Conservation (phyloP, 176 grass and related monocot genomes). For the Poa pratensis region DNA sequence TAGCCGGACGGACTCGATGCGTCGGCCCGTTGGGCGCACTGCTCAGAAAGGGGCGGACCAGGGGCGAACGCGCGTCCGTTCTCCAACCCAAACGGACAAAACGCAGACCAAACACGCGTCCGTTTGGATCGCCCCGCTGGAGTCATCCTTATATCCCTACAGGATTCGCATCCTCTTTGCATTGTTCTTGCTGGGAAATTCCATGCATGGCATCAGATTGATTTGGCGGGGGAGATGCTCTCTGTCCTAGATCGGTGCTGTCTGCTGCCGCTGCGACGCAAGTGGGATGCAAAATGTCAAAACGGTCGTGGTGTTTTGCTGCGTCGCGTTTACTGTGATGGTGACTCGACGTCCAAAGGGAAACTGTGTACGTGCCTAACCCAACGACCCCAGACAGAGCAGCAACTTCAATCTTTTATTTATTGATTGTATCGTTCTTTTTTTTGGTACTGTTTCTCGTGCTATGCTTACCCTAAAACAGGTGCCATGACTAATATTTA, state of each 20-base stretch:
- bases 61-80: too few relatives aligned
- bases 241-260: background rate
- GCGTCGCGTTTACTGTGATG: constrained; percentile 7
- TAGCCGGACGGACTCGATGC: too few relatives aligned
- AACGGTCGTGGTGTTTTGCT: constrained; percentile 5
- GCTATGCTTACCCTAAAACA: too few relatives aligned
- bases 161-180: constrained; percentile 5
- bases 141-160: background rate
- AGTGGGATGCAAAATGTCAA: constrained; percentile 26
- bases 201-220: background rate
- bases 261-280: constrained; percentile 5
- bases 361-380: constrained; percentile 3
- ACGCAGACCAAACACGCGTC: too few relatives aligned
- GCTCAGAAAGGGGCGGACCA: too few relatives aligned
- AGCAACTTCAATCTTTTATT: background rate
- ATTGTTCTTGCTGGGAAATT: constrained; percentile 32
- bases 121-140: too few relatives aligned
- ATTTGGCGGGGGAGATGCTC: constrained; percentile 11
- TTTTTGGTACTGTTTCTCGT: background rate
- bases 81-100: too few relatives aligned
- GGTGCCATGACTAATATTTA: too few relatives aligned
- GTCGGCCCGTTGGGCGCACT: too few relatives aligned
- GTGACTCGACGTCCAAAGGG: constrained; percentile 5
- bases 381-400: background rate
- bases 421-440: too few relatives aligned